Evolutionary conservation across 2,329 filamentous ascomycete species (phyloP).

Genomic region (Neopestalotiopsis clavispora): DNA sequence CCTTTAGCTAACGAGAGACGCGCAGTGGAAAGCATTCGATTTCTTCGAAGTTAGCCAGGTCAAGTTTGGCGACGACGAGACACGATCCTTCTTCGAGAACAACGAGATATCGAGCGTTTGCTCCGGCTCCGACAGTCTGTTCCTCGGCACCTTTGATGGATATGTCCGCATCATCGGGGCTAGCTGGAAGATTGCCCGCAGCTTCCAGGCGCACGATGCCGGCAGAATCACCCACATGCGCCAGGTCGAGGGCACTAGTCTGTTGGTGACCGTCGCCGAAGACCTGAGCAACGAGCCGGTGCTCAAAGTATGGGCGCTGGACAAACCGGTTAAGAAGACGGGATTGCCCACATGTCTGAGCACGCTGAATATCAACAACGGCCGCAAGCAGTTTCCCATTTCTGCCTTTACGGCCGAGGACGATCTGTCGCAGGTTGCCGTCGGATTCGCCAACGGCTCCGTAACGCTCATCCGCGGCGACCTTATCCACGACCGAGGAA

Average conservation of each 20-base stretch:
- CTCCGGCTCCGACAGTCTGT: constrained; percentile 86
- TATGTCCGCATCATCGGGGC: constrained; percentile 85
- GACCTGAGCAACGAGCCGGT: constrained; percentile 87
- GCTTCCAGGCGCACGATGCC: constrained; percentile 84
- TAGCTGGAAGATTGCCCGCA: constrained; percentile 83
- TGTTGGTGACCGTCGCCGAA: constrained; percentile 86
- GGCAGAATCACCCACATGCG: constrained; percentile 88
- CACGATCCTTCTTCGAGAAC: constrained; percentile 79
- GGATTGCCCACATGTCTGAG: constrained; percentile 87
- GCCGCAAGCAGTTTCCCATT: constrained; percentile 90
- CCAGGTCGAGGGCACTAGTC: constrained; percentile 84
- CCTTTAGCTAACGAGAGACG: not conserved
- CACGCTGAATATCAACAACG: constrained; percentile 85
- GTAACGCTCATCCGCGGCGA: constrained; percentile 94
- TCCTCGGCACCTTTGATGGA: constrained; percentile 86
- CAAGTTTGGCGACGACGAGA: constrained; percentile 79
- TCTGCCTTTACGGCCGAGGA: constrained; percentile 87
- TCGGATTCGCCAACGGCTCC: constrained; percentile 94
- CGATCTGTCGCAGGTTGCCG: constrained; percentile 89
- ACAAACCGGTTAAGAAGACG: constrained; percentile 93
- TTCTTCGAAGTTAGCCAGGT: constrained; percentile 97
- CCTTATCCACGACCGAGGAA: constrained; percentile 91
- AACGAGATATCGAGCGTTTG: constrained; percentile 82
- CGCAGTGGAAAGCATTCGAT: constrained; percentile 97
- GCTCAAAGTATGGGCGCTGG: constrained; percentile 96